A percentile compares a stretch with the other conserved stretches of the same genome.
Evolutionary conservation across 768 basidiomycete species (phyloP).

Genomic region (Tephrocybe rancida): DNA sequence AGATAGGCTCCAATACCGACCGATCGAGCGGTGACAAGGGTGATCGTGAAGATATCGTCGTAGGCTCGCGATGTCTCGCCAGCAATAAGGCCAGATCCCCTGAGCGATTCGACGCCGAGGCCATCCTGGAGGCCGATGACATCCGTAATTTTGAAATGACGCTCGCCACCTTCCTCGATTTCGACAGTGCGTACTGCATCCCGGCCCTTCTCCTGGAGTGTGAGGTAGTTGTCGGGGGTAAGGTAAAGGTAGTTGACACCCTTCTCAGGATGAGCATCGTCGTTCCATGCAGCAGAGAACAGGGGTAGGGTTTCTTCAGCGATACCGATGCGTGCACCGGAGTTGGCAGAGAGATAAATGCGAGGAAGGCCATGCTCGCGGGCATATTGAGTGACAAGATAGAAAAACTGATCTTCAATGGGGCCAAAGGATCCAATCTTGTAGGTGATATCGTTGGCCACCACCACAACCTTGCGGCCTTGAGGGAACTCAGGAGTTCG

Average conservation of each 20-base stretch:
- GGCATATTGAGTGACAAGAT: constrained; percentile 91
- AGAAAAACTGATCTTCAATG: constrained; percentile 95
- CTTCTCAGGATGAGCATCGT: constrained; percentile 83
- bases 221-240: constrained; percentile 87
- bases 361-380: constrained; percentile 87
- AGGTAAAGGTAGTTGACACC: constrained; percentile 96
- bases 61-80: constrained; percentile 98
- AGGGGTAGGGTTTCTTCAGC: constrained; percentile 89
- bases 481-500: constrained; percentile 89
- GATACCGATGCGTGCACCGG: constrained; percentile 94
- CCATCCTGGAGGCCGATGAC: constrained; percentile 98
- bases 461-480: constrained; percentile 85
- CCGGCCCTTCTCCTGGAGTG: constrained; percentile 84
- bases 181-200: constrained; percentile 81
- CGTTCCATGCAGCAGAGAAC: constrained; percentile 93
- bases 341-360: constrained; percentile 98
- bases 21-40: constrained; percentile 96
- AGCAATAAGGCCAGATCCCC: constrained; percentile 96
- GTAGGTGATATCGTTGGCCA: constrained; percentile 99
- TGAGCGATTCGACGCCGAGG: constrained; percentile 94
- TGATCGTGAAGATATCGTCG: constrained; percentile 99
- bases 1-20: constrained; percentile 99
- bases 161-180: constrained; percentile 84
- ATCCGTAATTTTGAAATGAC: constrained; percentile 92
- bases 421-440: constrained; percentile 99